phyloP scores from a whole-genome alignment of 208 protist species.

The Crithidia acanthocephali region DNA sequence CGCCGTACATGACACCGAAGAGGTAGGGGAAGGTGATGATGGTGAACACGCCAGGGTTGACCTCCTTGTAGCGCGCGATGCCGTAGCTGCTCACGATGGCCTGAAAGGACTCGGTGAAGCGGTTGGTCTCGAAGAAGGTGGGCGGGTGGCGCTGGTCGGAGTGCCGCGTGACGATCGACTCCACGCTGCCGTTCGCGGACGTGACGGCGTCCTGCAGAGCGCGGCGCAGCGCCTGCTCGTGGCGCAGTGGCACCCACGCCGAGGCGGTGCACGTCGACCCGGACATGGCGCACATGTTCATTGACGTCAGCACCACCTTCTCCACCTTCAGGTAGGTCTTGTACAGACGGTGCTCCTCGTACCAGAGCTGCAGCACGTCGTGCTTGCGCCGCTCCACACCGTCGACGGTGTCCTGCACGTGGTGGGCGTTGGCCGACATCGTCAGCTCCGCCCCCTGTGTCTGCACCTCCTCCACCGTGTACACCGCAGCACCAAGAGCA shows the following conservation, averaged over 20 bases:
- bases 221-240: slow-evolving; percentile 54
- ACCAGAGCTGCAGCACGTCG: slow-evolving; percentile 47
- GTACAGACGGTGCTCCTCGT: slow-evolving; percentile 48
- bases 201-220: slow-evolving; percentile 57
- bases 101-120: slow-evolving; percentile 97
- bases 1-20: slow-evolving; percentile 99
- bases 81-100: slow-evolving; percentile 98
- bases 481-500: slow-evolving; percentile 93
- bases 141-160: slow-evolving; percentile 88
- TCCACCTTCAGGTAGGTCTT: slow-evolving; percentile 56
- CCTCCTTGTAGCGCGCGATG: slow-evolving; percentile 92
- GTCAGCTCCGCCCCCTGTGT: slow-evolving; percentile 13
- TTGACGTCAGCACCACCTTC: slow-evolving; percentile 51
- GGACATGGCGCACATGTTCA: slow-evolving; percentile 96
- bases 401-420: slow-evolving; percentile 33
- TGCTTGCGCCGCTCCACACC: slow-evolving; percentile 41
- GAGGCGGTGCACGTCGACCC: slow-evolving; percentile 90
- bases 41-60: slow-evolving; percentile 96
- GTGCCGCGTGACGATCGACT: slow-evolving; percentile 88
- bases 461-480: slow-evolving; percentile 50
- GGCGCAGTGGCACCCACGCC: slow-evolving; percentile 83
- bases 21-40: slow-evolving; percentile 99
- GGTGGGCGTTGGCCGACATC: slow-evolving; percentile 5
- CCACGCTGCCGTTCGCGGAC: slow-evolving; percentile 69
- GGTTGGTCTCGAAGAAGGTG: slow-evolving; percentile 97